Evolutionary conservation across 2,329 filamentous ascomycete species (phyloP).

Genomic region (Calonectria pseudoturangicola): DNA sequence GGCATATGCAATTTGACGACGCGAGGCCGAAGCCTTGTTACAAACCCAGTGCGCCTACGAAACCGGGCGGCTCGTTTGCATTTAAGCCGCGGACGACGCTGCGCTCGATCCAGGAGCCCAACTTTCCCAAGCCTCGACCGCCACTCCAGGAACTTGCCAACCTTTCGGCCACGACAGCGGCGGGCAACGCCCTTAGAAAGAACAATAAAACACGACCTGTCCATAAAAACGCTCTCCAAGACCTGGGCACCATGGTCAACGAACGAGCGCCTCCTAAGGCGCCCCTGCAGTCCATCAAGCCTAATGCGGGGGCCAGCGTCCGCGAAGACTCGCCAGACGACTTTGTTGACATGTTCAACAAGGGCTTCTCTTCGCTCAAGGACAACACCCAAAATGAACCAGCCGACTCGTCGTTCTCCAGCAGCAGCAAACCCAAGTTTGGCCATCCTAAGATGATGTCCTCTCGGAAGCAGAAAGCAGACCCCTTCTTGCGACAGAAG

Average conservation of each 20-base stretch:
- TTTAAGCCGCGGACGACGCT: conserved; percentile 49
- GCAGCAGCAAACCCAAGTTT: conserved; percentile 53
- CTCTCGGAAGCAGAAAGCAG: conserved; percentile 73
- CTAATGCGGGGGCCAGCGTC: conserved; percentile 54
- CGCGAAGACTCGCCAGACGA: conserved; percentile 58
- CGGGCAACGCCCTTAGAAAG: conserved; percentile 15
- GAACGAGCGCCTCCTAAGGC: conserved; percentile 68
- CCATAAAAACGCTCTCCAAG: conserved; percentile 43
- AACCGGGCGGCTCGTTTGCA: conserved; percentile 48
- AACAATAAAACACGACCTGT: conserved; percentile 35
- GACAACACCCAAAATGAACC: conserved; percentile 44
- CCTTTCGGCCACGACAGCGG: conserved; percentile 11
- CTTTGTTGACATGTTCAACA: conserved; percentile 58
- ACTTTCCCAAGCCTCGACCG: conserved; percentile 45
- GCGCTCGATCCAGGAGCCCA: conserved; percentile 43
- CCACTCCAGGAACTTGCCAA: conserved; percentile 27
- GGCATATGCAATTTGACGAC: conserved; percentile 41
- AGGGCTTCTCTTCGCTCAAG: conserved; percentile 55
- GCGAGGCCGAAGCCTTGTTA: conserved; percentile 28
- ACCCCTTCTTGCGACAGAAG: conserved; percentile 73
- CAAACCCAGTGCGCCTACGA: conserved; percentile 29
- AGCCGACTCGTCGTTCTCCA: conserved; percentile 41
- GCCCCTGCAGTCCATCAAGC: conserved; percentile 63
- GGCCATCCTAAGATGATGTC: conserved; percentile 67
- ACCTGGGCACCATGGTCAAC: conserved; percentile 65